phyloP scores from a whole-genome alignment of 2,329 filamentous ascomycete species.

The Colletotrichum eremochloae region DNA sequence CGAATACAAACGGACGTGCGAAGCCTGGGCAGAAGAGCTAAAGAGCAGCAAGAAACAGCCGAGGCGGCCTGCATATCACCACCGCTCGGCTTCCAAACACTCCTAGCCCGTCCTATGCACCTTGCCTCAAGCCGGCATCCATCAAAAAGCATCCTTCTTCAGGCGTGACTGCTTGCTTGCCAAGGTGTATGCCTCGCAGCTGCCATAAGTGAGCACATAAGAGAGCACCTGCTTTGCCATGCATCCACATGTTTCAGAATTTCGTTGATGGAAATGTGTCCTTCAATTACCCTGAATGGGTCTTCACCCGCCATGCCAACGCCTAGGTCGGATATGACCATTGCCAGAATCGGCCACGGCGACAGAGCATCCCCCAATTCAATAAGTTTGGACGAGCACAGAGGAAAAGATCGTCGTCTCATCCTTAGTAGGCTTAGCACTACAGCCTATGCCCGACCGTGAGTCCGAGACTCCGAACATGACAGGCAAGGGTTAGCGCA shows the following conservation, averaged over 20 bases:
- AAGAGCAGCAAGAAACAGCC: conserved; percentile 2
- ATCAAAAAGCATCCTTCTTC: conserved; percentile 16
- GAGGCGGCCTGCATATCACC: conserved; percentile 31
- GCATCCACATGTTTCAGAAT: conserved; percentile 30
- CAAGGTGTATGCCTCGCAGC: conserved; percentile 15
- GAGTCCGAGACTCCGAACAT: conserved; percentile 34
- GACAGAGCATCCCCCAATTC: neutral
- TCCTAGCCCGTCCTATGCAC: conserved; percentile 23
- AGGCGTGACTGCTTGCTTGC: conserved; percentile 29
- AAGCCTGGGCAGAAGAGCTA: conserved; percentile 7
- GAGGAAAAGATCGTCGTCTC: conserved; percentile 19
- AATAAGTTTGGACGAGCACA: conserved; percentile 12
- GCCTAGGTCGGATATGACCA: neutral
- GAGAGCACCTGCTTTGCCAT: conserved; percentile 25
- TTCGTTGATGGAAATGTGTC: conserved; percentile 17
- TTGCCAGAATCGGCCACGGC: conserved; percentile 16
- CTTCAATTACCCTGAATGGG: conserved; percentile 16
- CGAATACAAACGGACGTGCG: conserved; percentile 26
- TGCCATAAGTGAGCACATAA: conserved; percentile 16
- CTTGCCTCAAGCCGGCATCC: conserved; percentile 31
- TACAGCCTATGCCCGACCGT: conserved; percentile 30
- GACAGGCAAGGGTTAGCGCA: conserved; percentile 37
- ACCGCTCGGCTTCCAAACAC: conserved; percentile 12
- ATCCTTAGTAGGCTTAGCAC: conserved; percentile 23
- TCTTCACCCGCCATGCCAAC: conserved; percentile 16